Percentiles rank a stretch among this genome's conserved stretches.
Evolutionary conservation across 441 rosid genomes (phyloP).

Genomic region (Croton setiger): DNA sequence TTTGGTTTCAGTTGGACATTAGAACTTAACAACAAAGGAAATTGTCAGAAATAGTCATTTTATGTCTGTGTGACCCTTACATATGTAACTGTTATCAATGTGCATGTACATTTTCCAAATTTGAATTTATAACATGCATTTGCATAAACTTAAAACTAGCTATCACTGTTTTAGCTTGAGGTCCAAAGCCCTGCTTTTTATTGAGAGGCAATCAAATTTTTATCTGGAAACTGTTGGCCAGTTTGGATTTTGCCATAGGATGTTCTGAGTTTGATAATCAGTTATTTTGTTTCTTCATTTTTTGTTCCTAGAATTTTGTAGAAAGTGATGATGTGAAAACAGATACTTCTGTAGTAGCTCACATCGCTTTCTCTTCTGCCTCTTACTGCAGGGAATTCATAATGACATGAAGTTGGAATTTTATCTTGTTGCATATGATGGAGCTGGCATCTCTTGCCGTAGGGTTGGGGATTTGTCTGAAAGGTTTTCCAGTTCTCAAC

Average conservation of each 20-base stretch:
- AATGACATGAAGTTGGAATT: conserved; percentile 62
- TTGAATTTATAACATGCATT: neutral
- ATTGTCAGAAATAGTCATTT: neutral
- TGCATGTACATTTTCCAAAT: too few species aligned
- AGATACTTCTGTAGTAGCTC: conserved; percentile 11
- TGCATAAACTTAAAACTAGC: neutral
- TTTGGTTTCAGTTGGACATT: neutral
- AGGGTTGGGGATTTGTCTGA: conserved; percentile 56
- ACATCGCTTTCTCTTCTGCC: conserved; percentile 28
- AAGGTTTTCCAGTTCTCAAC: conserved; percentile 37
- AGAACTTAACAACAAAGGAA: neutral
- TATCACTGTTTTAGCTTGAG: neutral
- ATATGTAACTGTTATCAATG: neutral
- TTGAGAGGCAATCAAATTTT: conserved; percentile 10
- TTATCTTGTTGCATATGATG: conserved; percentile 72
- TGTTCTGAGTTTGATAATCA: conserved; percentile 8
- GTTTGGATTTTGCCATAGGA: neutral
- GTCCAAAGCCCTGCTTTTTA: neutral
- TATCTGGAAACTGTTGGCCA: conserved; percentile 1
- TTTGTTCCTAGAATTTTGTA: conserved; percentile 6
- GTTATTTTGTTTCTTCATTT: neutral
- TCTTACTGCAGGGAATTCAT: conserved; percentile 60
- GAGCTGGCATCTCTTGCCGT: conserved; percentile 66
- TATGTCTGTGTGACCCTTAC: neutral
- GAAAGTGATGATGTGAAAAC: conserved; percentile 19